Evolutionary conservation across 805 yeast species (phyloP), one percentile per base, ranked within the genome.

Genomic region (Priceomyces fermenticarens): DNA sequence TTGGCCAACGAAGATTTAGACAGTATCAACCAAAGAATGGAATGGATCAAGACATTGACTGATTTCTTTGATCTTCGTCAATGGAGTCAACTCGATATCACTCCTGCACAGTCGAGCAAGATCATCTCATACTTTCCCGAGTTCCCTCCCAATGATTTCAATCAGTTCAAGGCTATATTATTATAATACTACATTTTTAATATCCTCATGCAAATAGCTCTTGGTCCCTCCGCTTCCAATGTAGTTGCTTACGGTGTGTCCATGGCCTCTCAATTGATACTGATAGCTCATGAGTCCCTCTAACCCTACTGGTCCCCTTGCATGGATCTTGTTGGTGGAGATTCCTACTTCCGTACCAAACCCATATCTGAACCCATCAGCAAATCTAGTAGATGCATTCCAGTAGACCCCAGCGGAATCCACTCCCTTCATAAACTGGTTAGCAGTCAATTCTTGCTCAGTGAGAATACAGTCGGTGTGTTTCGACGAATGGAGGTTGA

Each of bases 301-400:
- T 26, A 93, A 73, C 2, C 99, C 99, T 27, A 93, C 98, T 11
- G 99, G 99, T 2, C 99, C 99, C 55, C 99, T 78, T 8, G 99
- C 96, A 60, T 93, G 99, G 47, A 93, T 88, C 63, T 93, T 93
- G 59, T 91, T 90, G 34, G 99, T 93, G 36, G 96, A 85, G 44
- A 93, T 91, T 28, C 99, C 99, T 12, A 93, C 99, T 63, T 93
- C 99, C 4, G 99, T 85, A 39, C 99, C 99, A 60, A 95, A 93
- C 0, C 99, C 99, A 58, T 91, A 93, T 60, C 99, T 78, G 75
- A 88, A 93, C 3, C 99, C 99, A 63, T 93, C 99, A 5, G 99
- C 98, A 67, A 93, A 93, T 58, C 99, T 75, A 7, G 98, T 88
- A 14, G 96, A 86, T 37, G 95, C 91, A 59, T 93, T 93, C 98